Percentiles rank a stretch among this genome's conserved stretches.
Evolutionary conservation across 305 asterid species (phyloP).

Genomic region (Withania somnifera): DNA sequence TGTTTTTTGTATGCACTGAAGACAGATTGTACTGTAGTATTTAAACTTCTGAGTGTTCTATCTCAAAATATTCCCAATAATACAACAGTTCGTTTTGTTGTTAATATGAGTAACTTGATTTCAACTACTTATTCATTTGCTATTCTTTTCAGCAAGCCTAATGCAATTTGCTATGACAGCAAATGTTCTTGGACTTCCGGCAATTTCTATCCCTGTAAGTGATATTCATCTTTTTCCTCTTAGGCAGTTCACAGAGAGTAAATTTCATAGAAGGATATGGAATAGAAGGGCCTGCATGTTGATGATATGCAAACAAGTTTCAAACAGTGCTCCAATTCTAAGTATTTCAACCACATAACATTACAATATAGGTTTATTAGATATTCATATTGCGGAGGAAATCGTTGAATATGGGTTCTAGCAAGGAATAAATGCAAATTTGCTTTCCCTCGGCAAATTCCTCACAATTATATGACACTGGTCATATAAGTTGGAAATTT

Average conservation of each 20-base stretch:
- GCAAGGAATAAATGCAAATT: neutral
- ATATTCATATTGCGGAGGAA: neutral
- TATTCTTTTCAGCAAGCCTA: conserved; percentile 49
- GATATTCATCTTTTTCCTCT: neutral
- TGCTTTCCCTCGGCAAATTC: neutral
- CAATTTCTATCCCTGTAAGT: conserved; percentile 84
- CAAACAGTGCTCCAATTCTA: neutral
- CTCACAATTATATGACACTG: neutral
- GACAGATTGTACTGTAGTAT: too few relatives aligned
- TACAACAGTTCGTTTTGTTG: neutral
- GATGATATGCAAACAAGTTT: neutral
- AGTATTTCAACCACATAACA: neutral
- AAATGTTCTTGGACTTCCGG: conserved; percentile 89
- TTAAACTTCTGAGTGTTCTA: neutral
- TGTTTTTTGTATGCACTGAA: too few relatives aligned
- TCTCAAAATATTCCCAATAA: neutral
- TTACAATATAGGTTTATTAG: neutral
- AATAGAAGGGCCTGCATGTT: neutral
- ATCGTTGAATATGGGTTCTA: neutral
- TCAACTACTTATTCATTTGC: neutral
- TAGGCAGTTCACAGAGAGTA: neutral
- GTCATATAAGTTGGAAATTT: neutral
- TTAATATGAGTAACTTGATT: neutral
- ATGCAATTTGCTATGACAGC: conserved; percentile 68
- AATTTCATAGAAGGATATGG: neutral